These are phyloP conservation scores for Coemansia nantahalensis DNA, from an alignment of 192 early-diverging fungal genomes.

Conservation along the genomic window DNA sequence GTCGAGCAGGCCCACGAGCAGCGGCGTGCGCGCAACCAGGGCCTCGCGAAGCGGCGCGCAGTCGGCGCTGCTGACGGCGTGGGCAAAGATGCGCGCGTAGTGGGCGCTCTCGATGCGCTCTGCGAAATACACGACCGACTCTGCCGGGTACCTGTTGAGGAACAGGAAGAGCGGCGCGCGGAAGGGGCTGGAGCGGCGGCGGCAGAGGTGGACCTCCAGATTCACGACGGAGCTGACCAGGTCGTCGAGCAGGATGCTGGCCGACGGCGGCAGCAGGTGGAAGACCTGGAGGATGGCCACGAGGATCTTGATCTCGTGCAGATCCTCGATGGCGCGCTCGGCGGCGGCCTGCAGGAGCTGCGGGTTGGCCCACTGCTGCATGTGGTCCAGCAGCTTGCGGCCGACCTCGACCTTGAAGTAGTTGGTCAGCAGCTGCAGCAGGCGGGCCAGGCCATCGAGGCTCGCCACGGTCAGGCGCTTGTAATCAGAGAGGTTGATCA, in stretches of 20 bases:
- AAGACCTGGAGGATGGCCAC: slow-evolving; percentile 94
- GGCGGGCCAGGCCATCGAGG: slow-evolving; percentile 89
- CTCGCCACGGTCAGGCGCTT: slow-evolving; percentile 89
- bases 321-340: slow-evolving; percentile 80
- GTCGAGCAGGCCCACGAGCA: slow-evolving; percentile 54
- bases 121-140: slow-evolving; percentile 83
- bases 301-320: slow-evolving; percentile 91
- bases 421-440: slow-evolving; percentile 90
- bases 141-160: slow-evolving; percentile 82
- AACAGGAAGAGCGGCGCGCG: slow-evolving; percentile 85
- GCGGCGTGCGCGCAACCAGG: slow-evolving; percentile 57
- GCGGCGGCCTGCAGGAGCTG: slow-evolving; percentile 76
- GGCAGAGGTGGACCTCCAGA: slow-evolving; percentile 77
- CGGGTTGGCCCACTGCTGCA: slow-evolving; percentile 90
- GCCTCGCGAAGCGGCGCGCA: slow-evolving; percentile 60
- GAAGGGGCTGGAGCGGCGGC: slow-evolving; percentile 92
- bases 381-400: slow-evolving; percentile 95
- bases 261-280: slow-evolving; percentile 85
- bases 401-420: slow-evolving; percentile 99
- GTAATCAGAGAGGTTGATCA: slow-evolving; percentile 93
- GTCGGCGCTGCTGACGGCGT: slow-evolving; percentile 34
- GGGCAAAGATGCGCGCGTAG: slow-evolving; percentile 65
- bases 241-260: slow-evolving; percentile 90
- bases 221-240: slow-evolving; percentile 84
- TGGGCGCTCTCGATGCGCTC: slow-evolving; percentile 61